Evolutionary conservation across 192 early-diverging fungal species (phyloP), one percentile per base, ranked within the genome.

Genomic region (Geranomyces variabilis): DNA sequence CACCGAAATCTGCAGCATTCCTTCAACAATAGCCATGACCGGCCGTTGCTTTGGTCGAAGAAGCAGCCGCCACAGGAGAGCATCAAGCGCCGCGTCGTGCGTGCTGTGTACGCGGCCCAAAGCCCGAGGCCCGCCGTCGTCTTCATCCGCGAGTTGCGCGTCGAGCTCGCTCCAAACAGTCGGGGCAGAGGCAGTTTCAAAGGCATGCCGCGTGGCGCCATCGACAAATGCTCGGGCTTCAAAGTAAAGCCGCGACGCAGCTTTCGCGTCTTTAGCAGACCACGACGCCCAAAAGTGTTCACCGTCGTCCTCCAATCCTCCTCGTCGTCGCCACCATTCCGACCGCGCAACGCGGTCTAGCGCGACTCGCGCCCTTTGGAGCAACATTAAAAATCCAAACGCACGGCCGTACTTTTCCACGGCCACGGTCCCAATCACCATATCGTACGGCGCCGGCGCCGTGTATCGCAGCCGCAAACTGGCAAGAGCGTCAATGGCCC

Each of bases 151-250:
- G 7, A 53, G n/a, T 33, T 60, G 58, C 21, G 29, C 29, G 58
- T 28, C 31, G 36, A 72, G 64, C 30, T 49, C 30, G 3, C 28
- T 48, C 69, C 69, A 59, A 12, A 28, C 28, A 28, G 4, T 15
- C 46, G 29, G 26, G 0, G 21, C 62, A 26, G 51, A 24, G 17
- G 26, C 62, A 22, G 48, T 53, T 28, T 63, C 70, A 28, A 51
- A 5, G n/a, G 55, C 30, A 29, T 64, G 64, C 6, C 62, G 59
- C 28, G 64, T 9, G 8, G 46, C 33, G 36, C 70, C 70, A 19
- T 14, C n/a, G 30, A 72, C 70, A 64, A 72, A 72, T 7, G 62
- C 59, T 9, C 70, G 6, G 26, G 70, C 62, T 28, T 72, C 70
- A 60, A 60, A 72, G 29, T 51, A 59, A 24, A 72, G 3, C 19